Base-by-base conservation (phyloP, 805 yeast genomes). In the Starmerella bombicola region DNA sequence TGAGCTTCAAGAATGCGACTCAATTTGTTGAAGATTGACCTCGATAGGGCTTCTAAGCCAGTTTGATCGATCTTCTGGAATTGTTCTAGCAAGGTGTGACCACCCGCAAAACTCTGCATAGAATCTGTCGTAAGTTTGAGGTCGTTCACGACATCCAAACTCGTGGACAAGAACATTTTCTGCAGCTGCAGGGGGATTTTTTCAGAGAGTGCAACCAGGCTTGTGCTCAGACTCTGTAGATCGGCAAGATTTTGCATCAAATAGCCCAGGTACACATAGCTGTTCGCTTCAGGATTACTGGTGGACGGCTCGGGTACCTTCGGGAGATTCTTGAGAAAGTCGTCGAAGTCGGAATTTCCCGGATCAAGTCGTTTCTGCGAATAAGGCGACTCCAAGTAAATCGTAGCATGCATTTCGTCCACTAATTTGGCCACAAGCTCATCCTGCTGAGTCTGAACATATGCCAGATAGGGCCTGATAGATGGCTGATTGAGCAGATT, bases 391-490 rank as follows among this genome's bases (percentile, higher is more conserved):
- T 73, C 75, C 31, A 79, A 63, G 52, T 78, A 82, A n/a, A 81
- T 63, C 41, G 81, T 78, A 35, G 68, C 70, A 43, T 74, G 76
- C 31, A 84, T 61, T 53, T 85, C 94, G 47, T 81, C 93, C n/a
- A 81, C 64, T 16, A 86, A 64, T 47, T 73, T 72, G 35, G 78
- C 84, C 52, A 79, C 78, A 22, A 86, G 62, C 31, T 65, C 56
- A 32, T 56, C 42, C 33, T 61, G 62, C 46, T 69, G 70, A 9
- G 65, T 58, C 26, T 50, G 42, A 13, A 61, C 47, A 34, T 58
- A 58, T 10, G 49, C 32, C 23, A 56, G 55, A 25, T 61, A 43
- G 2, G 61, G 59, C 43, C 52, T 52, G 26, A 60, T 47, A 1
- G 60, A 56, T 3, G 59, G 50, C 18, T 61, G 57, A 10, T 46